A percentile compares a stretch with the other conserved stretches of the same genome.
These are phyloP conservation scores for Trametes gibbosa DNA, from an alignment of 768 basidiomycete species.

Conservation along the genomic window DNA sequence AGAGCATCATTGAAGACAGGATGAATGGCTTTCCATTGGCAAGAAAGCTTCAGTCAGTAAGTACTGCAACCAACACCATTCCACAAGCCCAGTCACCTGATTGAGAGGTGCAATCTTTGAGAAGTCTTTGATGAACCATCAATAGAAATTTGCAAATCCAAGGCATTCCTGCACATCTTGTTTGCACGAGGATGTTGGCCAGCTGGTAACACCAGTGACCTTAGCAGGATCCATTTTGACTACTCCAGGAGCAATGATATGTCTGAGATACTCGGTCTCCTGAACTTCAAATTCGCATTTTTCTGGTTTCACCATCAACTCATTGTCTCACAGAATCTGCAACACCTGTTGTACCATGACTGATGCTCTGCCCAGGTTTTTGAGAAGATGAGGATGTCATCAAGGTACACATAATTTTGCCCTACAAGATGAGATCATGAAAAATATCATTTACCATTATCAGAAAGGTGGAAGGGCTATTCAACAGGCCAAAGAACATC, in stretches of 20 bases:
- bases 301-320: constrained; percentile 34
- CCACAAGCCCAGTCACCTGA: background rate
- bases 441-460: constrained; percentile 30
- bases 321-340: constrained; percentile 22
- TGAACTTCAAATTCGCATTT: constrained; percentile 35
- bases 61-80: constrained; percentile 8
- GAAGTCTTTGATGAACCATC: constrained; percentile 28
- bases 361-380: constrained; percentile 24
- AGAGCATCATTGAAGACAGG: too few relatives aligned
- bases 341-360: constrained; percentile 21
- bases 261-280: constrained; percentile 32
- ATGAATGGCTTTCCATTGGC: background rate
- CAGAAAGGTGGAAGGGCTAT: constrained; percentile 36
- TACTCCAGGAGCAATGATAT: constrained; percentile 22
- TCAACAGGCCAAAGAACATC: constrained; percentile 37
- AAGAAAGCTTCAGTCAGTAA: too few relatives aligned
- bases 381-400: constrained; percentile 42
- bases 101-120: constrained; percentile 23
- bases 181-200: constrained; percentile 21
- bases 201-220: constrained; percentile 26
- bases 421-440: constrained; percentile 27
- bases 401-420: constrained; percentile 39
- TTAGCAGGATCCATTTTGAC: constrained; percentile 33
- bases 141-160: constrained; percentile 31
- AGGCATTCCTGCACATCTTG: constrained; percentile 24